Base-by-base conservation (phyloP, 2,329 filamentous ascomycete species). In the Fusarium robinianum region DNA sequence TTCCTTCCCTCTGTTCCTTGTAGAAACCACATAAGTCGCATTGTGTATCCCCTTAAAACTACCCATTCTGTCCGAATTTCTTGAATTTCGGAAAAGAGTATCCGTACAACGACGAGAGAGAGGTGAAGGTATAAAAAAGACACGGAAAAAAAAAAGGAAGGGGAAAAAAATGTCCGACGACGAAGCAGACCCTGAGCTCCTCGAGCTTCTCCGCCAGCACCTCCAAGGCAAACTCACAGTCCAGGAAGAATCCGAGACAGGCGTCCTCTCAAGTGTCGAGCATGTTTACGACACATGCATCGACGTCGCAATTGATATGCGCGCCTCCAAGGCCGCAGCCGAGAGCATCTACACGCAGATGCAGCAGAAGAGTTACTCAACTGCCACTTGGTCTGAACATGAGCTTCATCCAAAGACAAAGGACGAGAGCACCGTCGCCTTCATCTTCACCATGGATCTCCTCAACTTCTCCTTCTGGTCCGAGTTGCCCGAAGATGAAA, bases 381-480 rank as follows among this genome's bases (percentile, higher is more conserved):
- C 88, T 0, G 81, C 87, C 49, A 87, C 83, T 7, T 99, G 94
- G 94, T 82, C 88, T 10, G 79, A 87, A 61, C 90, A 97, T 67
- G 88, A 94, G 64, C 75, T 99, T 25, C 94, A 99, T 62, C 94
- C 94, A 2, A 87, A 91, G 66, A 62, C 80, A 27, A 90, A 90
- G 63, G 85, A 95, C 63, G 87, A 89, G 62, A 78, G 70, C 36
- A 91, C 90, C 0, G 82, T 95, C 15, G 85, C 88, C 52, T 97
- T 99, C 65, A 92, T 99, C 60, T 97, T 99, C 66, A 90, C 88
- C 14, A 95, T 99, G 90, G 94, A 99, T 66, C 69, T 99, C 18
- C 73, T 99, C 36, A 99, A 99, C 66, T 99, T 97, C 65, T 95
- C 86, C 15, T 99, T 99, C 67, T 99, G 94, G 94, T 95, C 89